Evolutionary conservation across 331 rosid genomes (phyloP).

Genomic region (Stylosanthes scabra): DNA sequence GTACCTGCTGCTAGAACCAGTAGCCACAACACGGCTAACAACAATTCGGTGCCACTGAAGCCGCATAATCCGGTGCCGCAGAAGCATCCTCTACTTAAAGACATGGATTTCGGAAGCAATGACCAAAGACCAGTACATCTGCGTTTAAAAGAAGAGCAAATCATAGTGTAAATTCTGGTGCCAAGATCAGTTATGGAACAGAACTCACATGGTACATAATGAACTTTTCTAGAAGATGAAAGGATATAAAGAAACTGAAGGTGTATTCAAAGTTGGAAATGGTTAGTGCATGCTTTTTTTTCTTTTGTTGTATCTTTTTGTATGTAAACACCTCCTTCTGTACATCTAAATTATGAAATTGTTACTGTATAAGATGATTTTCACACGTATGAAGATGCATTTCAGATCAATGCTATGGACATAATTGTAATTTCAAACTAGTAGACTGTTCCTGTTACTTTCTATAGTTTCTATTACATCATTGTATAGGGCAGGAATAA

Average conservation of each 20-base stretch:
- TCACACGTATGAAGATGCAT: slow-evolving; percentile 45
- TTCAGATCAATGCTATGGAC: slow-evolving; percentile 37
- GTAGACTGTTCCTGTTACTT: slow-evolving; percentile 22
- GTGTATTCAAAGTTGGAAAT: slow-evolving; percentile 32
- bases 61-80: slow-evolving; percentile 50
- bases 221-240: slow-evolving; percentile 36
- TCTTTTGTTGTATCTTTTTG: slow-evolving; percentile 39
- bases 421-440: slow-evolving; percentile 37
- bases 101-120: slow-evolving; percentile 57
- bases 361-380: slow-evolving; percentile 43
- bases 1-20: slow-evolving; percentile 95
- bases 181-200: slow-evolving; percentile 10
- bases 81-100: slow-evolving; percentile 68
- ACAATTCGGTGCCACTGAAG: slow-evolving; percentile 56
- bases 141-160: slow-evolving; percentile 82
- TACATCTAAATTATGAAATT: slow-evolving; percentile 45
- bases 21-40: slow-evolving; percentile 76
- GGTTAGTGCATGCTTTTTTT: slow-evolving; percentile 33
- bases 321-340: slow-evolving; percentile 48
- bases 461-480: slow-evolving; percentile 8
- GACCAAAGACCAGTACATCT: slow-evolving; percentile 75
- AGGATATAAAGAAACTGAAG: slow-evolving; percentile 26
- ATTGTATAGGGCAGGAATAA: slow-evolving; percentile 20
- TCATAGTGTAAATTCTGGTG: slow-evolving; percentile 48
- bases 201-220: slow-evolving; percentile 35